Base-by-base conservation (phyloP, 225 moss, liverwort and hornwort species). In the Antitrichia curtipendula region DNA sequence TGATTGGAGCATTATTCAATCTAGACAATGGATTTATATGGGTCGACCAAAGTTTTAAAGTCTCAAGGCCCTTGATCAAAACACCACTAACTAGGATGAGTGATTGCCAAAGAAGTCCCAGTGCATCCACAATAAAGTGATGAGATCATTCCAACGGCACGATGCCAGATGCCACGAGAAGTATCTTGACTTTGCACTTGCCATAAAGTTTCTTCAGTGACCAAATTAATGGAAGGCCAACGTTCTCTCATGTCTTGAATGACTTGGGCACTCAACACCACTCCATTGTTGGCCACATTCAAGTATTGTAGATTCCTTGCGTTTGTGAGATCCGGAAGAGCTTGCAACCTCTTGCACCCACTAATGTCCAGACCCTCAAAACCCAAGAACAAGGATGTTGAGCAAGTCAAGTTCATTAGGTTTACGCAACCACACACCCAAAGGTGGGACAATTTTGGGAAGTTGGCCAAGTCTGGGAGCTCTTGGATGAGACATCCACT, bases 391-490 rank as follows among this genome's bases (percentile, higher is more conserved):
- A 75, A 18, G 1, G 34, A 19, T 12, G 5, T 1, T 2, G 20
- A 5, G 8, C 36, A 36, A 7, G 32, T 34, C 8, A 76, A 10
- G 6, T 54, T 9, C 3, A 0, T 53, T 36, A 76, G 10, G 9
- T 53, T 54, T n/a, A 36, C 24, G 24, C n/a, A 76, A 2, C 0
- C 0, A 0, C 0, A 0, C 16, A 54, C 0, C 0, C 9, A 0
- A 0, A 76, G 36, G 0, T 0, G 0, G 1, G 1, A 15, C 16
- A 76, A 76, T 1, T 53, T 0, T n/a, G 16, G 15, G 1, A 76
- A 76, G n/a, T 76, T 53, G n/a, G 76, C 53, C n/a, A 76, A 76
- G n/a, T 76, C 76, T 0, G 6, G n/a, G 15, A 76, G 2, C 36
- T 53, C 9, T 0, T 9, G 3, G 6, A 53, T 53, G 24, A 15